Evolutionary conservation across 2,329 filamentous ascomycete species (phyloP), one percentile per base, ranked within the genome.

Genomic region (Nannizzia gypsea): DNA sequence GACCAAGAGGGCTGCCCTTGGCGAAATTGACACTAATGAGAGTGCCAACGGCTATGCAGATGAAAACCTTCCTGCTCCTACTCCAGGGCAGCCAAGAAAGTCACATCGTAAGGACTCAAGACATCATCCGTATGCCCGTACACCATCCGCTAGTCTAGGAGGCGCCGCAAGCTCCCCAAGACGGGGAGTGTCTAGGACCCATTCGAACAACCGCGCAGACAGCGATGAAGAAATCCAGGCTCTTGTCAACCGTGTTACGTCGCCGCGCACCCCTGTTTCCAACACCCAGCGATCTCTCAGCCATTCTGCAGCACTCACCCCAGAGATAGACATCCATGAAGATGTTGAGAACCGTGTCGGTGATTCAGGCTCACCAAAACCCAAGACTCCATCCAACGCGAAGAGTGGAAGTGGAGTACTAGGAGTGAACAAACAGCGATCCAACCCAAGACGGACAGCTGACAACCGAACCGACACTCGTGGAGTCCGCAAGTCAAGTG

Each of bases 51-150:
- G 68, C 17, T 71, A 73, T 24, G 67, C 68, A 20, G 90, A 96
- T 64, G 91, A 96, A 70, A 95, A 95, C 67, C 82, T 99, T 3
- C 93, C 93, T 2, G 92, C 91, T 0, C 93, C 93, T 2, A 99
- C 93, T 3, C 93, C 93, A 0, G 93, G 93, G 1, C 93, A 99
- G 72, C 93, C 93, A 28, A 85, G 93, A 63, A 97, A 99, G 79
- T 88, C 87, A 15, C 86, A 85, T 64, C 85, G 89, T 60, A 81
- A 84, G 62, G 89, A 91, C 67, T 82, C 81, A 44, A 83, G 87
- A 26, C 87, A 89, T 66, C 83, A 91, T 71, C 84, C 87, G 9
- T 88, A 91, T 72, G 76, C 83, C 57, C 81, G 85, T 60, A 81
- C 80, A 24, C 73, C 78, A 5, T 81, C 79, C 5, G 74, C 72